Evolutionary conservation across 441 rosid genomes (phyloP), one percentile per base, ranked within the genome.

Genomic region (Gossypium gossypioides): DNA sequence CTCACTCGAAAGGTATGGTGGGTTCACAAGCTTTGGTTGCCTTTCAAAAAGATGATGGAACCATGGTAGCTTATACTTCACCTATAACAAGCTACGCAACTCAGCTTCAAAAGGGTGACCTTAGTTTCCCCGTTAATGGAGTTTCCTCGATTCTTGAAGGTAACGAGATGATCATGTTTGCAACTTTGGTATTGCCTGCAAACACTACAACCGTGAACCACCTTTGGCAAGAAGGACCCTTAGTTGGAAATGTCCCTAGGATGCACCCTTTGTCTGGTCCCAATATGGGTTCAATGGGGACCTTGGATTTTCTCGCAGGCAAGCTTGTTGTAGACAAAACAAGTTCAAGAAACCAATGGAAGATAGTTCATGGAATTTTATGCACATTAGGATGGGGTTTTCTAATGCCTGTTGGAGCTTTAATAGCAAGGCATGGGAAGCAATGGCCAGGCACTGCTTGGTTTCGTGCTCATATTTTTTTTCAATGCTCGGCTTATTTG

Each of bases 21-120:
- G 81, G 81, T 9, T 75, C 76, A n/a, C 81, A 78, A 56, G 56
- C 78, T 6, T 68, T 78, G 50, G 75, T 78, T 54, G 76, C 81
- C 1, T 71, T 71, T 60, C 42, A 24, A 65, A 72, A 8, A 32
- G 55, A 78, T 6, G 72, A 42, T 64, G 73, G 76, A 12, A 58
- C 75, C 9, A 32, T 78, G 64, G 21, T 22, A 15, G 72, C 76
- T 18, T 78, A 75, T 59, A 78, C 78, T 9, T 63, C 81, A 8
- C 22, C 76, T 3, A 48, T 78, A 54, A 63, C 64, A 12, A 67
- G 55, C 22, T 18, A 42, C 29, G 48, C n/a, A 10, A 72, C 78
- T 10, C 56, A 9, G 66, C 72, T 78, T 48, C 19, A 51, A 0
- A 58, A 32, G 51, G 76, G 76, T n/a, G 34, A 40, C 66, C 78